phyloP scores from a whole-genome alignment of 2,329 filamentous ascomycete species.

The Talaromyces funiculosus region DNA sequence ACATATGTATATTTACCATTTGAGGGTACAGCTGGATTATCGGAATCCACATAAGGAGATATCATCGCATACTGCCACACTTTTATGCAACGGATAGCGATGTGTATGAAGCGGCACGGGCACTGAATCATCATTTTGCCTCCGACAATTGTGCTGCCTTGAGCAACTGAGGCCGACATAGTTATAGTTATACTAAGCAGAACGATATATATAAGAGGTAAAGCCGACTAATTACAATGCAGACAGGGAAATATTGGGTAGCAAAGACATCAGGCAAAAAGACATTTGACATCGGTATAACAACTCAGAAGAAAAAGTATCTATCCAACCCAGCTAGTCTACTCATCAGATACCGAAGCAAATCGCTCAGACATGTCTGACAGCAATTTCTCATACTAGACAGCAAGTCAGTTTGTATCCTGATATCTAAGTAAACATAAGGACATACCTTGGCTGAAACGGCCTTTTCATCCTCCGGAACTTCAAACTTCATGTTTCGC shows the following conservation, averaged over 20 bases:
- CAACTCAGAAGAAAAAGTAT: background rate
- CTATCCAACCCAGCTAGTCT: conserved; percentile 31
- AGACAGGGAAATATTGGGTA: conserved; percentile 8
- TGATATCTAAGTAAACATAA: background rate
- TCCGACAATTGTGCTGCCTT: conserved; percentile 15
- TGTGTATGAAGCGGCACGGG: background rate
- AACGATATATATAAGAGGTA: background rate
- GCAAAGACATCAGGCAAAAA: background rate
- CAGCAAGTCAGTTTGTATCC: background rate
- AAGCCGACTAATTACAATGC: background rate
- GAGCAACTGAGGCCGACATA: background rate
- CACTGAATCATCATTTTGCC: background rate
- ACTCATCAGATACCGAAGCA: conserved; percentile 92
- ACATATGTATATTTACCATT: background rate
- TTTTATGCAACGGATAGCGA: no score
- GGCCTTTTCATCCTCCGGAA: conserved; percentile 75
- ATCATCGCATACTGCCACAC: no score
- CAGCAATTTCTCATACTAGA: conserved; percentile 82
- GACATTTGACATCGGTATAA: conserved; percentile 1
- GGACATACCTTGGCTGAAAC: conserved; percentile 72
- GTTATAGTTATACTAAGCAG: background rate
- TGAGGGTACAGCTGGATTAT: background rate
- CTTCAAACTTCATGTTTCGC: conserved; percentile 93
- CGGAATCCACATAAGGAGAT: background rate
- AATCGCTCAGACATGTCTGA: conserved; percentile 97